These are phyloP conservation scores for Cladosporium sp. DNA, from an alignment of 2,329 filamentous ascomycete genomes.

Conservation along the genomic window DNA sequence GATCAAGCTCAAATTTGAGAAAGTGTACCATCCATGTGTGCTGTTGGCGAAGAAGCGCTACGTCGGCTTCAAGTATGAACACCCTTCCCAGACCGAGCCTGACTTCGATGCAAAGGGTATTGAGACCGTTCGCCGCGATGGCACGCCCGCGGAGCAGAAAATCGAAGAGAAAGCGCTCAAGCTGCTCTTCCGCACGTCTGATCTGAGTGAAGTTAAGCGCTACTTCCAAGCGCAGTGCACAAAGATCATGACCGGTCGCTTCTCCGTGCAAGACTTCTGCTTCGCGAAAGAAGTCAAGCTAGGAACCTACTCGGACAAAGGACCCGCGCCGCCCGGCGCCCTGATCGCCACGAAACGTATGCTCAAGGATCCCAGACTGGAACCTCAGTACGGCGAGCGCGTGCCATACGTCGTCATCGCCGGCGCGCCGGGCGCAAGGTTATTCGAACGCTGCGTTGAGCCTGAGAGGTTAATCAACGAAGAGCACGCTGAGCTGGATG, in stretches of 20 bases:
- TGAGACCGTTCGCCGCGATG: slow-evolving; percentile 92
- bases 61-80: slow-evolving; percentile 96
- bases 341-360: slow-evolving; percentile 84
- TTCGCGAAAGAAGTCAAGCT: slow-evolving; percentile 91
- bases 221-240: slow-evolving; percentile 90
- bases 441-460: slow-evolving; percentile 87
- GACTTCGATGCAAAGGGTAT: slow-evolving; percentile 98
- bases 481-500: slow-evolving; percentile 78
- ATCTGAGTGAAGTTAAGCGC: slow-evolving; percentile 81
- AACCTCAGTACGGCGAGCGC: slow-evolving; percentile 93
- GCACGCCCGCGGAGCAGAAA: slow-evolving; percentile 92
- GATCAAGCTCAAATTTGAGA: slow-evolving; percentile 96
- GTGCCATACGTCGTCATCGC: slow-evolving; percentile 93
- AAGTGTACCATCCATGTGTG: slow-evolving; percentile 94
- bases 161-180: slow-evolving; percentile 92
- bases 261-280: slow-evolving; percentile 94
- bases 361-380: slow-evolving; percentile 80
- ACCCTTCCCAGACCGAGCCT: slow-evolving; percentile 70
- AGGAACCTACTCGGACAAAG: slow-evolving; percentile 82
- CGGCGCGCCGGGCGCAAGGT: slow-evolving; percentile 79
- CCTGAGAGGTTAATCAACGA: slow-evolving; percentile 80
- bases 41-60: slow-evolving; percentile 96
- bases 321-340: slow-evolving; percentile 80
- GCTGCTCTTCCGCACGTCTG: slow-evolving; percentile 84
- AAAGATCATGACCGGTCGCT: slow-evolving; percentile 86